Evolutionary conservation across 2,329 filamentous ascomycete species (phyloP).

Genomic region (Cercospora sojina): DNA sequence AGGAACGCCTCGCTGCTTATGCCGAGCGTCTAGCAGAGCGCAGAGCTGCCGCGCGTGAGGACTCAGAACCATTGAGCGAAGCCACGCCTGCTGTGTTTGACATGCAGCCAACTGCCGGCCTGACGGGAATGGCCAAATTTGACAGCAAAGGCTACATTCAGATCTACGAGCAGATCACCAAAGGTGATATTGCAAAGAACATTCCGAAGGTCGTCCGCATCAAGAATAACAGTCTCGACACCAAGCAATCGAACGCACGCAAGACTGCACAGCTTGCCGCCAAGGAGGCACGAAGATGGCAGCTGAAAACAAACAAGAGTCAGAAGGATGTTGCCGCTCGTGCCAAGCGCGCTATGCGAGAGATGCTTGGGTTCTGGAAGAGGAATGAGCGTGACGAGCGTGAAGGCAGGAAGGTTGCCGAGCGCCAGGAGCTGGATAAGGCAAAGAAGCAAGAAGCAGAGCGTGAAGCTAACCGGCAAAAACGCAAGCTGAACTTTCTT

Average conservation of each 20-base stretch:
- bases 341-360: constrained; percentile 96
- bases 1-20: constrained; percentile 49
- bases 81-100: constrained; percentile 32
- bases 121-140: constrained; percentile 38
- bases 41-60: constrained; percentile 38
- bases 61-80: constrained; percentile 60
- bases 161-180: constrained; percentile 96
- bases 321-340: constrained; percentile 96
- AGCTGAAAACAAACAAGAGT: constrained; percentile 95
- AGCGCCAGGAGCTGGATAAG: constrained; percentile 93
- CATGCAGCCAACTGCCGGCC: constrained; percentile 33
- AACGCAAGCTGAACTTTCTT: constrained; percentile 98
- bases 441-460: constrained; percentile 96
- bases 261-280: constrained; percentile 96
- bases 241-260: constrained; percentile 90
- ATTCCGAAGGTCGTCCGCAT: constrained; percentile 89
- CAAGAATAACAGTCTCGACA: constrained; percentile 79
- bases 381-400: constrained; percentile 96
- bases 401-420: constrained; percentile 87
- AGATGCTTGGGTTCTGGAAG: constrained; percentile 99
- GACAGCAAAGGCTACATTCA: constrained; percentile 73
- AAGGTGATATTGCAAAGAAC: constrained; percentile 80
- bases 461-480: constrained; percentile 93
- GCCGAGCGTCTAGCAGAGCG: constrained; percentile 20
- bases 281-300: constrained; percentile 96